Conservation (phyloP, 2,329 filamentous ascomycete species). For the Botrytis byssoidea region DNA sequence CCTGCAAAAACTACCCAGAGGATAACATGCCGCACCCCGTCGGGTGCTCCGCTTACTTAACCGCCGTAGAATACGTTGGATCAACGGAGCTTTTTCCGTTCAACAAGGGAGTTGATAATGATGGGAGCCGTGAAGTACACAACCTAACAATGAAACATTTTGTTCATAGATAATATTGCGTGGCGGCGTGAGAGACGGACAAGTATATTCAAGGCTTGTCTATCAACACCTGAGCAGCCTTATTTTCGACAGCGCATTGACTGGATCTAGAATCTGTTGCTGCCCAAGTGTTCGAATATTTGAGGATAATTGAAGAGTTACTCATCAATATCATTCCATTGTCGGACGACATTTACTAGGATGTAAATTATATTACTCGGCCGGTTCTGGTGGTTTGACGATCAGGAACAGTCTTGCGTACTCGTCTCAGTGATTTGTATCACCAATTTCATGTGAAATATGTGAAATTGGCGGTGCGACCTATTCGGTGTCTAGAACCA, state of each 20-base stretch:
- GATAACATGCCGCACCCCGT: constrained; percentile 20
- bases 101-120: constrained; percentile 1
- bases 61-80: constrained; percentile 4
- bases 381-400: constrained; percentile 9
- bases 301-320: constrained; percentile 15
- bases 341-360: constrained; percentile 18
- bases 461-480: background rate
- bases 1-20: background rate
- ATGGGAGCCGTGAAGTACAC: constrained; percentile 21
- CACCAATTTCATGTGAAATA: background rate
- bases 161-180: constrained; percentile 27
- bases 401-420: constrained; percentile 21
- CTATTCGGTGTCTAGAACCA: background rate
- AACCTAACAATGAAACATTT: constrained; percentile 22
- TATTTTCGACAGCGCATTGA: constrained; percentile 35
- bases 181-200: constrained; percentile 36
- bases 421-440: background rate
- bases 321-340: background rate
- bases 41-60: constrained; percentile 25
- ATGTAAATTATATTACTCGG: constrained; percentile 13
- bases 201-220: constrained; percentile 30
- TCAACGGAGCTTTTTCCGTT: constrained; percentile 7
- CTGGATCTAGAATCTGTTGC: constrained; percentile 27
- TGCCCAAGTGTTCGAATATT: constrained; percentile 31
- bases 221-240: constrained; percentile 27